Conservation (phyloP, 768 basidiomycete species). For the Lactifluus echinatus region DNA sequence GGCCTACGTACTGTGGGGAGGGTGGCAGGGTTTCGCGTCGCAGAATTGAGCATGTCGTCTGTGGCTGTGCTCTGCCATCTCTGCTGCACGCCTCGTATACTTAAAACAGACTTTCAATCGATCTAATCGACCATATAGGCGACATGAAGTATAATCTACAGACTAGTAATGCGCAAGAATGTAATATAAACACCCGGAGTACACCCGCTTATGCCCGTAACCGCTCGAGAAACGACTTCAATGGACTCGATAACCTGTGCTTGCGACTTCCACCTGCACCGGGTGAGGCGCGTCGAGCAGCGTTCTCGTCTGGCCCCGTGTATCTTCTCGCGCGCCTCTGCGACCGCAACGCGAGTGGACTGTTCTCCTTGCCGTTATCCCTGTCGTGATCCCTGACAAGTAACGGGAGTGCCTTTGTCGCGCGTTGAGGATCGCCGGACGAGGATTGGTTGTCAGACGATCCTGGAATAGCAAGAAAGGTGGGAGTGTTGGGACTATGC, state of each 20-base stretch:
- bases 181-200: background rate
- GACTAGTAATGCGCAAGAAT: background rate
- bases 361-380: slow-evolving; percentile 19
- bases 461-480: background rate
- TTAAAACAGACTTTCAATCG: background rate
- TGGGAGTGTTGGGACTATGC: background rate
- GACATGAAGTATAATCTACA: background rate
- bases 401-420: slow-evolving; percentile 11
- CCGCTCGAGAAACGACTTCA: slow-evolving; percentile 18
- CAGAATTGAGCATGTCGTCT: background rate
- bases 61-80: background rate
- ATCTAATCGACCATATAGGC: background rate
- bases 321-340: slow-evolving; percentile 2
- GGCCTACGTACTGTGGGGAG: background rate
- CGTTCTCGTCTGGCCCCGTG: slow-evolving; percentile 14
- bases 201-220: slow-evolving; percentile 5
- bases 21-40: background rate
- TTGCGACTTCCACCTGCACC: slow-evolving; percentile 6
- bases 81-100: background rate
- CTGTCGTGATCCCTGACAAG: slow-evolving; percentile 7
- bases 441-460: background rate
- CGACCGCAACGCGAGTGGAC: slow-evolving; percentile 2
- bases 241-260: slow-evolving; percentile 15
- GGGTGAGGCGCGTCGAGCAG: slow-evolving; percentile 9
- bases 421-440: slow-evolving; percentile 5